Conservation (phyloP, 2,329 filamentous ascomycete species). For the Erysiphe neolycopersici region DNA sequence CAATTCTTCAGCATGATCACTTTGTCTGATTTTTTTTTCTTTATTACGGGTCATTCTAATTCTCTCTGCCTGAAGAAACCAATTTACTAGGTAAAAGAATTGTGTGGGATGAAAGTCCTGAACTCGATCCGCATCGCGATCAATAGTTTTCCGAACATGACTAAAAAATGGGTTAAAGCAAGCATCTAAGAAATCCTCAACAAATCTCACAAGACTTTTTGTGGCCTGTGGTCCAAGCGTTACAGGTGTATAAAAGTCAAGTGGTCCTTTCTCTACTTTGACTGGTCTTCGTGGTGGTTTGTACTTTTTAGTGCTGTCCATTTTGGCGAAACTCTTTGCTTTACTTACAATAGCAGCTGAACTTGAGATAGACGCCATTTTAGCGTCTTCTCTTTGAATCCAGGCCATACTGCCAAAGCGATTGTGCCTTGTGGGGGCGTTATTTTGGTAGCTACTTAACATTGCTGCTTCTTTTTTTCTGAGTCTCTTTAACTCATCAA, state of each 20-base stretch:
- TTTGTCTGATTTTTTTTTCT: slow-evolving; percentile 16
- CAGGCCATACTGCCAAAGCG: slow-evolving; percentile 94
- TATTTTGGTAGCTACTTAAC: slow-evolving; percentile 47
- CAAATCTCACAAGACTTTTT: slow-evolving; percentile 53
- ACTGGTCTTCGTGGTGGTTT: slow-evolving; percentile 44
- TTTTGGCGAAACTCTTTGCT: slow-evolving; percentile 50
- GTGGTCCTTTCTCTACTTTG: slow-evolving; percentile 34
- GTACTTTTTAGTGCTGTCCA: slow-evolving; percentile 78
- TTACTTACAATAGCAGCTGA: slow-evolving; percentile 59
- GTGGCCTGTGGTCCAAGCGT: slow-evolving; percentile 46
- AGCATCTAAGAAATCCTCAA: slow-evolving; percentile 81
- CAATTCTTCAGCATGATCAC: slow-evolving; percentile 21
- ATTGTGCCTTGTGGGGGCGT: slow-evolving; percentile 67
- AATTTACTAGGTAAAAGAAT: slow-evolving; percentile 76
- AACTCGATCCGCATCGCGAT: slow-evolving; percentile 65
- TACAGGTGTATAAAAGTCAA: slow-evolving; percentile 51
- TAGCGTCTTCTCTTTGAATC: slow-evolving; percentile 68
- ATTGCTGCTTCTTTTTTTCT: slow-evolving; percentile 68
- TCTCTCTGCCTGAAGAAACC: slow-evolving; percentile 77
- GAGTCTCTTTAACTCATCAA: slow-evolving; percentile 44
- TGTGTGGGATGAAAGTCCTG: slow-evolving; percentile 53
- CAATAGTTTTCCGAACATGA: slow-evolving; percentile 67
- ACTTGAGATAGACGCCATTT: slow-evolving; percentile 65
- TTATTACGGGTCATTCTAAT: slow-evolving; percentile 32
- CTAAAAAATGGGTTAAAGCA: slow-evolving; percentile 82